Evolutionary conservation across 1,139 yeast species (phyloP), one percentile per base, ranked within the genome.

Genomic region (Kodamaea derodonti): DNA sequence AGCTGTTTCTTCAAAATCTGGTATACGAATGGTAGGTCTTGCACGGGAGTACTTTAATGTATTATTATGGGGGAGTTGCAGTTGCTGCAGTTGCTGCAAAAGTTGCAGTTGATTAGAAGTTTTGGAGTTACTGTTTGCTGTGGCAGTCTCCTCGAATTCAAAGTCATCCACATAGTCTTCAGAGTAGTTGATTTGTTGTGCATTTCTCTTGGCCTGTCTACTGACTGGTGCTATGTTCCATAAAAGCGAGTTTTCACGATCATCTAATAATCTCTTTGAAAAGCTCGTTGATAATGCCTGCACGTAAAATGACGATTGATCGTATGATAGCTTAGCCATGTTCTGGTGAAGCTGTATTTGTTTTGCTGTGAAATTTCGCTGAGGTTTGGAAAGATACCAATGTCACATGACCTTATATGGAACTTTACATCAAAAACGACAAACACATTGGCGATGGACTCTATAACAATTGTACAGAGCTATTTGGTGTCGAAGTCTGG

Each of bases 171-270:
- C 65, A 31, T 48, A 54, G 34, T 58, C 70, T 48, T 88, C 97
- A 0, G 96, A 92, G 52, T 88, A 90, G 55, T 84, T 87, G 35
- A 87, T 78, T 33, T 80, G 82, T 34, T 78, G 75, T 3, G 88
- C 80, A 38, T 72, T 65, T 48, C 97, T 73, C 52, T 87, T 87
- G 24, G 88, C 84, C 27, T 84, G 73, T 44, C 96, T 74, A 6
- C 87, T 78, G 3, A 82, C 80, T 3, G 90, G 87, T 4, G 84
- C 82, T 3, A 87, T 75, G 32, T 59, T 65, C 27, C 83, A 72
- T 42, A 83, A 75, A 29, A 88, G 62, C 0, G 72, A 61, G 39
- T 65, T 66, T 11, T 90, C 82, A 9, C 79, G 79, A 46, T 80
- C 81, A 35, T 77, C 83, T 40, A 45, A 31, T 5, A 47, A 39